Evolutionary conservation across 2,329 filamentous ascomycete genomes (phyloP), one percentile per base, ranked within the genome.

Genomic region (Fusarium robinianum): DNA sequence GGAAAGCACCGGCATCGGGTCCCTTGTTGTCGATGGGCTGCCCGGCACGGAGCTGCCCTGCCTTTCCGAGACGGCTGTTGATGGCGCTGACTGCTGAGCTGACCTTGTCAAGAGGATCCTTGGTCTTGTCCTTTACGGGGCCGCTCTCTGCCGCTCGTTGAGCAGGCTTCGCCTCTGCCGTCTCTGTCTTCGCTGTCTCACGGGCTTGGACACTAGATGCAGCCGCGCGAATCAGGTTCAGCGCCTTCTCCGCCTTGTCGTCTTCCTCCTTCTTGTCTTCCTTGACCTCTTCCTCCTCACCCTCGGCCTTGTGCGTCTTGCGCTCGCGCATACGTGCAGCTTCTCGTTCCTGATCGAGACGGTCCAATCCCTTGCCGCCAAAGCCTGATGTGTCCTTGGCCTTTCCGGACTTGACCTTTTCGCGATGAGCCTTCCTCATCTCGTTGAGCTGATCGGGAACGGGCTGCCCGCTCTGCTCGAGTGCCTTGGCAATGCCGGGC

Each of bases 1-100:
- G 94, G 78, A 90, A 99, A 1, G 91, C 90, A 37, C 94, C 94
- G 3, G 94, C 94, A 68, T 99, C 94, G 1, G 94, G 94, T 1
- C 94, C 94, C 70, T 96, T 96, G 73, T 99, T 99, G 74, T 99
- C 94, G 65, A 96, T 95, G 6, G 94, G 90, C 50, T 95, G 91
- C 10, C 94, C 94, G 4, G 89, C 87, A 48, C 94, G 87, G 61
- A 96, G 85, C 65, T 94, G 87, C 23, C 91, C 91, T 22, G 90
- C 89, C 59, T 90, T 89, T 63, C 89, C 92, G 25, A 99, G 79
- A 55, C 94, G 90, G 49, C 85, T 85, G 67, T 96, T 91, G 72
- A 99, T 96, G 67, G 86, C 87, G 58, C 85, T 90, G 58, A 94
- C 90, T 5, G 92, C 92, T n/a, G 88, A 88, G 47, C 87, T 87